Evolutionary conservation across 2,329 filamentous ascomycete species (phyloP).

Genomic region (Ceratocystis huliohia): DNA sequence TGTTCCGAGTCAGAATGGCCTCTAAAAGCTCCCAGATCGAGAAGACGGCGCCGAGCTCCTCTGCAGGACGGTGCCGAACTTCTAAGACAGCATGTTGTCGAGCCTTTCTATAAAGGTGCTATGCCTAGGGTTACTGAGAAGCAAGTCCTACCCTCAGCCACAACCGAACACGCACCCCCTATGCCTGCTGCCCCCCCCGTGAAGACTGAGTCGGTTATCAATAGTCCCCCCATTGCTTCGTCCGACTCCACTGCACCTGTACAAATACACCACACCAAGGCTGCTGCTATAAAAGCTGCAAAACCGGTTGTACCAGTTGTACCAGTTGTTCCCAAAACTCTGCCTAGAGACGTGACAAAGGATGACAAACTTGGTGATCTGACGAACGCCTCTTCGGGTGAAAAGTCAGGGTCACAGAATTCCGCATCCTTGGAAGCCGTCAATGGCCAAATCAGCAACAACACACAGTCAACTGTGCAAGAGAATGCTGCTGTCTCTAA

Average conservation of each 20-base stretch:
- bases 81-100: slow-evolving; percentile 21
- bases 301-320: slow-evolving; percentile 34
- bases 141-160: background rate
- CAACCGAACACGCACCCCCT: background rate
- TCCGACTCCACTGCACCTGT: background rate
- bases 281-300: slow-evolving; percentile 25
- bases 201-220: background rate
- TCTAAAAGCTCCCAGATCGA: slow-evolving; percentile 27
- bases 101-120: slow-evolving; percentile 1
- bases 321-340: slow-evolving; percentile 36
- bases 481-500: slow-evolving; percentile 24
- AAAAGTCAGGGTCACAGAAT: slow-evolving; percentile 1
- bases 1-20: slow-evolving; percentile 41
- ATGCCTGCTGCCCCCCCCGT: background rate
- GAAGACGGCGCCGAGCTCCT: slow-evolving; percentile 16
- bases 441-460: slow-evolving; percentile 15
- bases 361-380: slow-evolving; percentile 6
- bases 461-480: slow-evolving; percentile 21
- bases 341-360: slow-evolving; percentile 25
- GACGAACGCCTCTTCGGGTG: background rate
- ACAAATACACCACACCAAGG: background rate
- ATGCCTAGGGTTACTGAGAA: background rate
- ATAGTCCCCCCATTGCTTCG: background rate
- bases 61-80: slow-evolving; percentile 14
- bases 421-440: slow-evolving; percentile 2